Percentiles rank a stretch among this genome's conserved stretches.
These are phyloP conservation scores for Phylloporus sp. DNA, from an alignment of 768 basidiomycete species.

Conservation along the genomic window DNA sequence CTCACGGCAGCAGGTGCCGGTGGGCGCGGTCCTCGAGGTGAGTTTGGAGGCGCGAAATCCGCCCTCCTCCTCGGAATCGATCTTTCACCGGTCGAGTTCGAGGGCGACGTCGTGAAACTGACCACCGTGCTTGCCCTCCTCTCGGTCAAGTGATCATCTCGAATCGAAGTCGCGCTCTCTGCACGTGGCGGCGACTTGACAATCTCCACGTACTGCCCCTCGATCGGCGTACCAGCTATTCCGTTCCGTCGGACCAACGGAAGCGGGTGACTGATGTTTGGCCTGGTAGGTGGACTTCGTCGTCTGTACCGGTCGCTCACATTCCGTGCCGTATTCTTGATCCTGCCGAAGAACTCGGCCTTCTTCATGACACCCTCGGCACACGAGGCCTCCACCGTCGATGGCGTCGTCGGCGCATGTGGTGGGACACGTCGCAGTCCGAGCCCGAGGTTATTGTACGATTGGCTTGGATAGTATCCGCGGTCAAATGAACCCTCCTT, in stretches of 20 bases:
- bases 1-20: constrained; percentile 17
- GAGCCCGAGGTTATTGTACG: constrained; percentile 34
- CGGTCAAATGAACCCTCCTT: constrained; percentile 16
- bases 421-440: constrained; percentile 50
- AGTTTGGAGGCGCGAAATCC: constrained; percentile 63
- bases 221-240: constrained; percentile 22
- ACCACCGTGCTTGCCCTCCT: constrained; percentile 41
- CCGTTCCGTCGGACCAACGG: constrained; percentile 29
- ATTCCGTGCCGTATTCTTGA: constrained; percentile 60
- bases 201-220: constrained; percentile 34
- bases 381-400: constrained; percentile 29
- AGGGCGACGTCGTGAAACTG: constrained; percentile 53
- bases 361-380: constrained; percentile 64
- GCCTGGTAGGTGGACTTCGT: constrained; percentile 38
- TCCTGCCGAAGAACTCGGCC: constrained; percentile 60
- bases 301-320: constrained; percentile 60
- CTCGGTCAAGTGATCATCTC: constrained; percentile 30
- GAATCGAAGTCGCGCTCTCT: constrained; percentile 37
- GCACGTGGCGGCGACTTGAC: constrained; percentile 14
- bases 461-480: constrained; percentile 14
- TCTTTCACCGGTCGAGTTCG: constrained; percentile 57
- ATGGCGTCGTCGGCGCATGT: constrained; percentile 40
- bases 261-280: constrained; percentile 59
- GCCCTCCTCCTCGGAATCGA: constrained; percentile 66
- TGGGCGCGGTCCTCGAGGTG: constrained; percentile 36